Conservation (phyloP, 1,284 basidiomycete species). For the Pseudozyma pruni region DNA sequence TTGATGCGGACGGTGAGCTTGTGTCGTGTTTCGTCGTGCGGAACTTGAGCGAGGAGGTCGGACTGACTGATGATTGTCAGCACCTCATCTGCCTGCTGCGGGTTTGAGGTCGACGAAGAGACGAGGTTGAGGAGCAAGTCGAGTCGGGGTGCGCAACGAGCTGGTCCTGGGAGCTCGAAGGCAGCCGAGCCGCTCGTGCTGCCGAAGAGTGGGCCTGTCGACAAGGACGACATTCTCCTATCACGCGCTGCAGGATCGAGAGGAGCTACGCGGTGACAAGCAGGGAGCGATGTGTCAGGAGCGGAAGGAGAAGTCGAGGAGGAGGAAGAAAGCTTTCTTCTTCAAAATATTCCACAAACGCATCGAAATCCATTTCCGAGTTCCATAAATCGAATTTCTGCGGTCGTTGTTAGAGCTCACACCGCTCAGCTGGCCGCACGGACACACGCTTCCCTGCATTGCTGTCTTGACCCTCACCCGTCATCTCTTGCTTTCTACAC, state of each 20-base stretch:
- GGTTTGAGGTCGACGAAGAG: conserved; percentile 15
- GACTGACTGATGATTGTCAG: conserved; percentile 35
- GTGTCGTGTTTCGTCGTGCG: conserved; percentile 37
- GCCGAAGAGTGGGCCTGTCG: background rate
- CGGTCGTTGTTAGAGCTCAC: conserved; percentile 5
- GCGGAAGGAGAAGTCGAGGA: background rate
- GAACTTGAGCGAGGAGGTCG: conserved; percentile 14
- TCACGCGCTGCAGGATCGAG: no score
- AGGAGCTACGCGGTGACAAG: no score
- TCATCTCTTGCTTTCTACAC: background rate
- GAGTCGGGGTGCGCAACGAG: conserved; percentile 23
- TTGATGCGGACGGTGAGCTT: conserved; percentile 48
- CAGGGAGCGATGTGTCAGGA: no score
- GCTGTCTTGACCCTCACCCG: background rate
- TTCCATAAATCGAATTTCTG: conserved; percentile 14
- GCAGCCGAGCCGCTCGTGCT: conserved; percentile 8
- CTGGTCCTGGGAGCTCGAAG: conserved; percentile 24
- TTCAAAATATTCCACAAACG: conserved; percentile 6
- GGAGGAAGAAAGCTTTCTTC: background rate
- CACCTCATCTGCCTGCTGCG: conserved; percentile 15
- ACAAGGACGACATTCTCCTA: conserved; percentile 6
- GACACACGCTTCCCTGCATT: conserved; percentile 8
- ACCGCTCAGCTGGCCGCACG: conserved; percentile 9
- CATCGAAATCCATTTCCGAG: conserved; percentile 19
- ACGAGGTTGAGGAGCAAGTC: conserved; percentile 37